Evolutionary conservation across 495 filamentous ascomycete species (phyloP), one percentile per base, ranked within the genome.

Genomic region (Annulohypoxylon maeteangense): DNA sequence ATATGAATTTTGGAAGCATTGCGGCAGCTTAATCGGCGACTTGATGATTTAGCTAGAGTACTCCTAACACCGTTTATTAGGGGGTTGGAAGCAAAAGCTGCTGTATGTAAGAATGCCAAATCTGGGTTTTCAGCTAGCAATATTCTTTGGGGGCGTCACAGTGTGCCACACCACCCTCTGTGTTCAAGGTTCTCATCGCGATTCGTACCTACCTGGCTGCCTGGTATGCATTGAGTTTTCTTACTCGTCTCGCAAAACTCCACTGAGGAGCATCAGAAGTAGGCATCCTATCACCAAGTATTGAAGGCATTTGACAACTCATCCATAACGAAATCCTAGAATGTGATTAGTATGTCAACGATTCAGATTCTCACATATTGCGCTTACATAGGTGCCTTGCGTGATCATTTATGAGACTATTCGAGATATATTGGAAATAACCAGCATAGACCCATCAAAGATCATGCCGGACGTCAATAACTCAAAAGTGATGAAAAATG

Each of bases 271-370:
- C 4, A 32, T 14, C 23, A 57, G 29, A 25, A 63, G 36, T 81
- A 81, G 81, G 76, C 80, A 18, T 83, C 81, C 3, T 83, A 83
- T 44, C 80, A 83, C 40, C 80, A 80, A 27, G 75, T 83, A 7
- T 71, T 83, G 20, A 75, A 78, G 51, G 76, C 78, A 6, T 80
- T 81, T 64, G 81, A 75, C 11, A 72, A 20, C 75, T 74, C 7
- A 67, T 80, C 38, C 42, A 79, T 20, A 76, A 81, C 16, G 81
- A 81, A 65, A 75, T 72, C 32, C 25, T 81, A 27, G 76, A 81
- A 64, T 81, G 81, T 36, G 75, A 81, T 54, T 81, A 76, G 80
- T 81, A 60, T n/a, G 76, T 74, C 32, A 14, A 16, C 2, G 7
- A 10, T 42, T 5, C 23, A 23, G 42, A 38, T 16, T 44, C 16